A percentile compares a stretch with the other conserved stretches of the same genome.
Evolutionary conservation across 345 rosid genomes (phyloP).

Genomic region (Litchi chinensis): DNA sequence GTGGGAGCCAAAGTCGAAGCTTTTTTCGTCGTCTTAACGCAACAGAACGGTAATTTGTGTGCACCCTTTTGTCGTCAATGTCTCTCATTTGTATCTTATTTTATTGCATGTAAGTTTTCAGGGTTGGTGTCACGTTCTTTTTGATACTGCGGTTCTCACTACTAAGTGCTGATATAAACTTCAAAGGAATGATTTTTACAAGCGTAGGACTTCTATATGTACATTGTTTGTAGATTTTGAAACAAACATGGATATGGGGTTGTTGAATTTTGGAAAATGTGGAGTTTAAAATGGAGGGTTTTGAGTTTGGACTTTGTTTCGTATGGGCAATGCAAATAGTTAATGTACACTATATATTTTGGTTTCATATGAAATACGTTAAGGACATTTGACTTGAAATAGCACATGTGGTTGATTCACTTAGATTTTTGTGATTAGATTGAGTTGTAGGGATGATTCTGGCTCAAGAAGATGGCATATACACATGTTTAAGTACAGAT

Average conservation of each 20-base stretch:
- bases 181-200: neutral
- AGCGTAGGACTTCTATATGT: neutral
- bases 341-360: neutral
- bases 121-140: neutral
- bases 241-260: neutral
- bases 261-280: constrained; percentile 6
- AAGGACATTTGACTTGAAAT: neutral
- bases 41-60: neutral
- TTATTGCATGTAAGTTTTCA: neutral
- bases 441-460: neutral
- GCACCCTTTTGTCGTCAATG: neutral
- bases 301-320: neutral
- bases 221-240: neutral
- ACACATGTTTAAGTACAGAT: no score
- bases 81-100: neutral
- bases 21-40: no score
- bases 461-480: neutral
- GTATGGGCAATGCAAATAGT: neutral
- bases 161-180: neutral
- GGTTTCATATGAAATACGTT: neutral
- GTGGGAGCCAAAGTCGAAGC: neutral
- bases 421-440: neutral
- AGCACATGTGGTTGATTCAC: neutral
- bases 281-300: neutral
- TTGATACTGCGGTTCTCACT: neutral